Conservation (phyloP, 1,139 yeast genomes). For the Lodderomyces beijingensis region DNA sequence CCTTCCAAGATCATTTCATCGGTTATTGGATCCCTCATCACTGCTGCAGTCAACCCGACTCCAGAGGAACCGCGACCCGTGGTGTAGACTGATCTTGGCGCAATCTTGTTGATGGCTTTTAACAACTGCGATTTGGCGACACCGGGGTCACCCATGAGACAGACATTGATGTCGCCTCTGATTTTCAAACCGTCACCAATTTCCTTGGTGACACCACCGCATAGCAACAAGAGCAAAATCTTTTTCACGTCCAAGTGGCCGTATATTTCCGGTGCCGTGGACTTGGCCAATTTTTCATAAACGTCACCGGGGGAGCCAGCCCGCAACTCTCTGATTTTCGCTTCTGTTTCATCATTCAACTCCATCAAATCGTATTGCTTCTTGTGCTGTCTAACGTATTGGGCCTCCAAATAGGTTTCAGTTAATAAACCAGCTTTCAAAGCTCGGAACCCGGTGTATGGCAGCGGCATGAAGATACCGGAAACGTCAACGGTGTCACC, state of each 20-base stretch:
- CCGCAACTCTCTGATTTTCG: conserved; percentile 47
- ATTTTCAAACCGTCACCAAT: conserved; percentile 96
- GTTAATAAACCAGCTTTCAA: conserved; percentile 88
- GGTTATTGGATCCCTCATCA: conserved; percentile 96
- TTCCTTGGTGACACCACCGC: conserved; percentile 94
- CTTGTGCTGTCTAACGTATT: conserved; percentile 80
- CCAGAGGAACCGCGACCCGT: conserved; percentile 99
- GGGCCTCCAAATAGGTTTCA: conserved; percentile 91
- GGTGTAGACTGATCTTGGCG: conserved; percentile 96
- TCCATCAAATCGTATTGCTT: conserved; percentile 73
- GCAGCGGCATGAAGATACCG: conserved; percentile 90
- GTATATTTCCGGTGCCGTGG: conserved; percentile 96
- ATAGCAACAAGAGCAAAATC: conserved; percentile 73
- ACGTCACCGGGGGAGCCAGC: conserved; percentile 48
- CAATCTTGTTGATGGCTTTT: conserved; percentile 86
- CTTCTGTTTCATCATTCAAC: conserved; percentile 53
- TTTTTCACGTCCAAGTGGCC: conserved; percentile 95
- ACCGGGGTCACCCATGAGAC: conserved; percentile 99
- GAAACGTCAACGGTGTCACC: conserved; percentile 93
- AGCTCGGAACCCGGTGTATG: conserved; percentile 94
- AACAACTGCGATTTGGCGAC: conserved; percentile 97
- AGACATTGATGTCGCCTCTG: conserved; percentile 94
- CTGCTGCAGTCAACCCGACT: conserved; percentile 98
- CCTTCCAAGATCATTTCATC: conserved; percentile 99
- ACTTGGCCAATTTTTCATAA: conserved; percentile 75